phyloP scores from a whole-genome alignment of 495 filamentous ascomycete species.

The Eremomyces bilateralis region DNA sequence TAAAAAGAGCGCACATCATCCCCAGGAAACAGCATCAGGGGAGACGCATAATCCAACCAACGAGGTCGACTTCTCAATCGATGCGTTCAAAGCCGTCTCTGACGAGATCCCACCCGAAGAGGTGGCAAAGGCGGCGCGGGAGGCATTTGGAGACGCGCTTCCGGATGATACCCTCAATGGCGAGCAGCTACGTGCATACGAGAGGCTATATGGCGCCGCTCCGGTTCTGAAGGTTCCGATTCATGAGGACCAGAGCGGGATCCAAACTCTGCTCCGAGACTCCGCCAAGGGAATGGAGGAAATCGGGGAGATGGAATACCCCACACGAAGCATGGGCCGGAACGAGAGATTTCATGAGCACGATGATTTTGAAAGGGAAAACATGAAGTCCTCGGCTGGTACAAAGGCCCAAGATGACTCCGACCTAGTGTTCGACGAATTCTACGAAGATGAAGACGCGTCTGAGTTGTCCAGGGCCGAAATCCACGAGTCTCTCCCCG shows the following conservation, averaged over 20 bases:
- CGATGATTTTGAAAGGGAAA: too few relatives aligned
- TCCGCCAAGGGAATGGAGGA: too few relatives aligned
- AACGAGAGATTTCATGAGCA: too few relatives aligned
- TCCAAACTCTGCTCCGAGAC: background rate
- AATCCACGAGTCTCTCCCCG: too few relatives aligned
- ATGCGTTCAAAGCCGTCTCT: too few relatives aligned
- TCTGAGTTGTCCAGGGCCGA: slow-evolving; percentile 19
- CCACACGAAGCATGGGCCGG: too few relatives aligned
- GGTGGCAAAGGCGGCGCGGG: slow-evolving; percentile 44
- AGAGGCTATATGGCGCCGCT: slow-evolving; percentile 49
- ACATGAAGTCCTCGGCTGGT: background rate
- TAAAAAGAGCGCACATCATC: too few relatives aligned
- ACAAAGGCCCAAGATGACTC: slow-evolving; percentile 7
- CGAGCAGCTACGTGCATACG: slow-evolving; percentile 54
- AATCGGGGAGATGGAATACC: slow-evolving; percentile 14
- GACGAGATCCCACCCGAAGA: slow-evolving; percentile 33
- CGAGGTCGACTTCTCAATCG: too few relatives aligned
- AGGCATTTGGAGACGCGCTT: slow-evolving; percentile 54
- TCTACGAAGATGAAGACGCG: slow-evolving; percentile 22
- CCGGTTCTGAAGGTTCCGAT: slow-evolving; percentile 4
- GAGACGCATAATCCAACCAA: too few relatives aligned
- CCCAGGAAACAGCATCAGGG: too few relatives aligned
- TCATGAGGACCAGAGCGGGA: background rate
- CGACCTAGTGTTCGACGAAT: slow-evolving; percentile 4
- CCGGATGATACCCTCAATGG: slow-evolving; percentile 49